Evolutionary conservation across 139 green algal genomes (phyloP).

Genomic region (Yamagishiella unicocca): DNA sequence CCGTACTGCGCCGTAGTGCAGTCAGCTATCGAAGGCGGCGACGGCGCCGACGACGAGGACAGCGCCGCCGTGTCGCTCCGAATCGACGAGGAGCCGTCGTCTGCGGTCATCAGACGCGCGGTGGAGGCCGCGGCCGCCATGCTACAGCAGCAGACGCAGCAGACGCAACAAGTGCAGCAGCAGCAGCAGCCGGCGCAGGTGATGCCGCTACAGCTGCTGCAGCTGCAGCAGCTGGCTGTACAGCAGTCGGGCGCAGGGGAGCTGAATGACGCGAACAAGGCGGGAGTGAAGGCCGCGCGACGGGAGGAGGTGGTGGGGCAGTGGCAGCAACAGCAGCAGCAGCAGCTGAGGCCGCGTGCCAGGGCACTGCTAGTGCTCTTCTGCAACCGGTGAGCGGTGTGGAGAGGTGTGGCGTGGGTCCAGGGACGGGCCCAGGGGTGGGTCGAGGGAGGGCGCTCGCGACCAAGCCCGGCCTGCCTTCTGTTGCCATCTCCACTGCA

Average conservation of each 20-base stretch:
- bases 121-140: too few relatives aligned
- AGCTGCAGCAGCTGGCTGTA: background rate
- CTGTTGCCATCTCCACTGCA: too few relatives aligned
- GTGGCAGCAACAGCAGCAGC: conserved; percentile 4
- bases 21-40: background rate
- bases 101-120: too few relatives aligned
- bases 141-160: background rate
- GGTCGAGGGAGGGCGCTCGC: too few relatives aligned
- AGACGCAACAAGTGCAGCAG: background rate
- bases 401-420: too few relatives aligned
- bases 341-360: background rate
- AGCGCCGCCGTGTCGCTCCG: too few relatives aligned
- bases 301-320: background rate
- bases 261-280: background rate
- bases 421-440: too few relatives aligned
- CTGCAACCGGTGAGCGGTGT: background rate
- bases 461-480: too few relatives aligned
- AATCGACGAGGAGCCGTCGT: too few relatives aligned
- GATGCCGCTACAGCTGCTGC: background rate
- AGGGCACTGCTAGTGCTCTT: conserved; percentile 27
- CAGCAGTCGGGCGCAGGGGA: background rate
- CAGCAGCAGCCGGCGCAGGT: background rate
- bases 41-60: background rate
- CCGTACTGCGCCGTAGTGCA: background rate
- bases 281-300: background rate